phyloP scores from a whole-genome alignment of 1,284 basidiomycete genomes.

The Sanguinoderma infundibulare region DNA sequence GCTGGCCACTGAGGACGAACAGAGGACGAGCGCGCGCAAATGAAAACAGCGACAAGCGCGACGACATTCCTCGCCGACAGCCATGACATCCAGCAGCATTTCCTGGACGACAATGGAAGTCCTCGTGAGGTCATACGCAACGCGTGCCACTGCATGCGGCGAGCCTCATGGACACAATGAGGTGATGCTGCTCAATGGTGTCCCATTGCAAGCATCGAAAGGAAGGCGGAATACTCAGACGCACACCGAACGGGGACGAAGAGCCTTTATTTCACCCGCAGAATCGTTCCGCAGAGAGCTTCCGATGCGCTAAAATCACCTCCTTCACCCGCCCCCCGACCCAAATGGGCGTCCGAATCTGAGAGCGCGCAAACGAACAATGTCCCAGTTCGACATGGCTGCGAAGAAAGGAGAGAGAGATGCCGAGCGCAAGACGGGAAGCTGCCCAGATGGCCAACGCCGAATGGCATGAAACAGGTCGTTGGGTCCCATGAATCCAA shows the following conservation, averaged over 20 bases:
- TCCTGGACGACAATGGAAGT: neutral
- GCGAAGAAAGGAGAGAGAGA: no score
- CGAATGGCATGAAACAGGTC: neutral
- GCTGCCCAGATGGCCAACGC: no score
- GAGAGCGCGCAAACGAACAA: neutral
- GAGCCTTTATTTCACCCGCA: neutral
- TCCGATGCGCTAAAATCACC: neutral
- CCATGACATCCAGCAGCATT: neutral
- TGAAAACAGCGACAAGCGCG: neutral
- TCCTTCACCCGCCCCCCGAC: neutral
- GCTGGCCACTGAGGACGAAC: neutral
- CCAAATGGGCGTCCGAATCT: neutral
- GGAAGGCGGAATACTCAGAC: neutral
- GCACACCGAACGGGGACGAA: neutral
- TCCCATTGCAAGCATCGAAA: neutral
- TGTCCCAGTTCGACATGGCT: neutral
- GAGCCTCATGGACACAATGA: slow-evolving; percentile 26
- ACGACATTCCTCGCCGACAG: neutral
- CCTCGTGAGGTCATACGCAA: no score
- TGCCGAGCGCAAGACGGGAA: no score
- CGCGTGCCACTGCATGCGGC: slow-evolving; percentile 21
- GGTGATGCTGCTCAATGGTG: slow-evolving; percentile 11
- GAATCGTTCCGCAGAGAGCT: neutral
- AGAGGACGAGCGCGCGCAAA: neutral
- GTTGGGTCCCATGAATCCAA: neutral